phyloP scores from a whole-genome alignment of 2,329 filamentous ascomycete species.

The Dendrostoma leiphaemia region DNA sequence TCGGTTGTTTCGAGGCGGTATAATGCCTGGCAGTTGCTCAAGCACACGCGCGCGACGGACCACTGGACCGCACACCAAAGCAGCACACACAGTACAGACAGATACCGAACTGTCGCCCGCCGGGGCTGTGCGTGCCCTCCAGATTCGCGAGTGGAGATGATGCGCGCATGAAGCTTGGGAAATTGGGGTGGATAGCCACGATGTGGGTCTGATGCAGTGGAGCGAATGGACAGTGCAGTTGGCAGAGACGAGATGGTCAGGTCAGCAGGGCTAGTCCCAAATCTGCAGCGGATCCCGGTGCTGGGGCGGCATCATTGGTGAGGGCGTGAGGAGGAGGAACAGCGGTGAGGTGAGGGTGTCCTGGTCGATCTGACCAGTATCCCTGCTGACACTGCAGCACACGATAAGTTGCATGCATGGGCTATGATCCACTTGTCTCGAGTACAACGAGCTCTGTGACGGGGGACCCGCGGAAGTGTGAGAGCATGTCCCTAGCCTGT shows the following conservation, averaged over 20 bases:
- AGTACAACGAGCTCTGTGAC: constrained; percentile 16
- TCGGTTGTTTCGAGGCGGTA: constrained; percentile 18
- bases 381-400: constrained; percentile 1
- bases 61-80: not conserved
- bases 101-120: not conserved
- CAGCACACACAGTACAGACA: not conserved
- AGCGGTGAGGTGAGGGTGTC: constrained; percentile 12
- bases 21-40: constrained; percentile 3
- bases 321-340: constrained; percentile 1
- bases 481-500: constrained; percentile 16
- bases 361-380: not conserved
- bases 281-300: constrained; percentile 2
- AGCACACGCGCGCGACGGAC: not conserved
- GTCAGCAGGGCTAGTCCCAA: constrained; percentile 5
- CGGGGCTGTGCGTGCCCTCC: not conserved
- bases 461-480: constrained; percentile 16
- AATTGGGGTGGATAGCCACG: constrained; percentile 4
- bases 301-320: constrained; percentile 2
- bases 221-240: constrained; percentile 2
- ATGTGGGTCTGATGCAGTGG: constrained; percentile 3
- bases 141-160: constrained; percentile 1
- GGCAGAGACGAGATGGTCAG: not conserved
- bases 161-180: constrained; percentile 9
- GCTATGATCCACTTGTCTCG: constrained; percentile 14
- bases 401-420: constrained; percentile 10